A percentile compares a stretch with the other conserved stretches of the same genome.
phyloP scores from a whole-genome alignment of 148 eudicot species.

The Diospyros kaki region DNA sequence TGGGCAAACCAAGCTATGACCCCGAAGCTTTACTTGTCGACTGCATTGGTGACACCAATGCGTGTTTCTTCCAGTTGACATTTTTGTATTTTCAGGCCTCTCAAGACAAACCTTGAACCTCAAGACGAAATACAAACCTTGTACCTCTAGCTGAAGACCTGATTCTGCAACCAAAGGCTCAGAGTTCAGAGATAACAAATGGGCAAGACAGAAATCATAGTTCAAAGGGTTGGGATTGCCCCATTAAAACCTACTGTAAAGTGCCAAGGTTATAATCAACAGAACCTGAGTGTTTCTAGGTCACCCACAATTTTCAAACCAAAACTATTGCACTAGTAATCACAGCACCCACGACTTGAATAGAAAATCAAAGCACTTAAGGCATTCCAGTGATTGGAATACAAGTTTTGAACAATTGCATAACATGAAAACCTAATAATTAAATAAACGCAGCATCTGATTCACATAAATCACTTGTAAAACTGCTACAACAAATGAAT shows the following conservation, averaged over 20 bases:
- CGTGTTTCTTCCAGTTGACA: slow-evolving; percentile 68
- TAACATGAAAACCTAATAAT: neutral
- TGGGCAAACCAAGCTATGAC: slow-evolving; percentile 49
- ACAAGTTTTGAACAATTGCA: neutral
- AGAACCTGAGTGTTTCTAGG: neutral
- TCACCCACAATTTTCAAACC: neutral
- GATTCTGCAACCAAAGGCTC: slow-evolving; percentile 6
- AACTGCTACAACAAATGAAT: neutral
- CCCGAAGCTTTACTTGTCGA: slow-evolving; percentile 47
- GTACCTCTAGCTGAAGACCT: no score
- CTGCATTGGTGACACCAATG: slow-evolving; percentile 91
- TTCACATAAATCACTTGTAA: neutral
- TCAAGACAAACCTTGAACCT: neutral
- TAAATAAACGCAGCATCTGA: neutral
- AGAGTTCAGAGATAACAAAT: neutral
- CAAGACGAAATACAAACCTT: neutral
- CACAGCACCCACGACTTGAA: neutral
- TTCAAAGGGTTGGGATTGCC: neutral
- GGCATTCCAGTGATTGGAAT: neutral
- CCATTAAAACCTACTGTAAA: neutral
- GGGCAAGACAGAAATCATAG: neutral
- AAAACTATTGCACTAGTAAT: neutral
- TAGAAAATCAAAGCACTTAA: neutral
- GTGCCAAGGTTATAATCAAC: neutral
- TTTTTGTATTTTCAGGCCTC: slow-evolving; percentile 12